Evolutionary conservation across 139 green algal species (phyloP), one percentile per base, ranked within the genome.

Genomic region (Monoraphidium neglectum): DNA sequence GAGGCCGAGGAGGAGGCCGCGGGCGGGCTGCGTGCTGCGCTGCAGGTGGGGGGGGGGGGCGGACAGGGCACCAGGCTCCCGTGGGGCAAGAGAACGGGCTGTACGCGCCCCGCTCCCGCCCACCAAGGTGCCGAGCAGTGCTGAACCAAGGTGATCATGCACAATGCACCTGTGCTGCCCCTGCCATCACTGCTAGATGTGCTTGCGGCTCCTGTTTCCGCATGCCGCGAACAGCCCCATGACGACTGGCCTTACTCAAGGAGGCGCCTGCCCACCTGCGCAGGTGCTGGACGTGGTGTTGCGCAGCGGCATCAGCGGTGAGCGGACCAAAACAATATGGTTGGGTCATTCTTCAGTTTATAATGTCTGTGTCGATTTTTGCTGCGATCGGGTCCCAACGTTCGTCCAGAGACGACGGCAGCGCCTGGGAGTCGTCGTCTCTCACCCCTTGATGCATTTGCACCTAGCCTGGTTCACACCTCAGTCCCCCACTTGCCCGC

Each of bases 271-370:
- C n/a, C n/a, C n/a, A n/a, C 61, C 73, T 24, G 43, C 72, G 3
- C 62, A 79, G 73, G 73, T 79, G 63, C 73, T 79, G 73, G 73
- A 79, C 61, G 73, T 79, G 62, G 63, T 79, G 49, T 57, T 79
- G 73, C 63, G 73, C 35, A 79, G 73, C 64, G 73, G 73, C 32
- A 64, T 79, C 26, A 72, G 72, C 60, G 72, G 72, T 77, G 72
- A 77, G 21, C 51, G 18, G 51, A 21, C 18, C 51, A 60, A 60
- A n/a, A n/a, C n/a, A n/a, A n/a, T n/a, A n/a, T n/a, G n/a, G 18
- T 21, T 60, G 18, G 51, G 18, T 18, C 51, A 28, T 60, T 21
- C 21, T 21, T 18, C 51, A 28, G 51, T 18, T 28, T 60, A 60
- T 60, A 28, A 60, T 60, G 51, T 21, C 18, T 60, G 18, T 21